Conservation (phyloP, 2,329 filamentous ascomycete species). For the Monosporascus sp. region DNA sequence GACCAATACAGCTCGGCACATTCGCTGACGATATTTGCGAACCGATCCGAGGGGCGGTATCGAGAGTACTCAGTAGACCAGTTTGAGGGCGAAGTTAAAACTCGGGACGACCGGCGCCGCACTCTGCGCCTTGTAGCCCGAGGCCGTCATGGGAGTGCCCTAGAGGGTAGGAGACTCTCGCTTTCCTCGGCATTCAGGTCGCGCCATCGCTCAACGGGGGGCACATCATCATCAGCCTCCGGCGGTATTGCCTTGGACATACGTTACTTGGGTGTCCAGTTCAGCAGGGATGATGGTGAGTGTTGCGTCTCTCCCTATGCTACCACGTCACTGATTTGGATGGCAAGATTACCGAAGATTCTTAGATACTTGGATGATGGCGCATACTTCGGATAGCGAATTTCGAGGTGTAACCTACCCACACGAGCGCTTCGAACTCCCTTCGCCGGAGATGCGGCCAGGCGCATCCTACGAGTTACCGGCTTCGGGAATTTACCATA, state of each 20-base stretch:
- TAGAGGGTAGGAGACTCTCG: constrained; percentile 25
- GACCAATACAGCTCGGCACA: constrained; percentile 43
- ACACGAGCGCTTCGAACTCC: constrained; percentile 39
- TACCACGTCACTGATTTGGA: too few relatives aligned
- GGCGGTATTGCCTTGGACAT: constrained; percentile 31
- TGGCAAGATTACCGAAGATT: constrained; percentile 40
- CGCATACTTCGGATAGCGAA: constrained; percentile 40
- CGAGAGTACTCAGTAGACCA: constrained; percentile 42
- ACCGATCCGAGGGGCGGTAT: constrained; percentile 37
- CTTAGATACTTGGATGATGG: constrained; percentile 39
- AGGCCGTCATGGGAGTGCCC: constrained; percentile 34
- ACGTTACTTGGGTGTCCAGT: constrained; percentile 44
- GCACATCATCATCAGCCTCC: constrained; percentile 10
- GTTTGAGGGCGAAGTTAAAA: constrained; percentile 42
- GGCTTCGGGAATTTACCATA: constrained; percentile 5
- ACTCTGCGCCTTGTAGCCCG: constrained; percentile 38
- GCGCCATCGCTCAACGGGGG: constrained; percentile 1
- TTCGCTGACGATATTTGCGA: constrained; percentile 42
- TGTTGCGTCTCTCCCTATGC: not conserved
- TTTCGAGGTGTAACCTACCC: constrained; percentile 42
- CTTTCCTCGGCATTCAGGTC: constrained; percentile 5
- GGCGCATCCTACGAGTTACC: constrained; percentile 15
- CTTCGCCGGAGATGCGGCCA: constrained; percentile 39
- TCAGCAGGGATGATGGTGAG: constrained; percentile 42
- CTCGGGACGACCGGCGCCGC: constrained; percentile 39